A percentile compares a stretch with the other conserved stretches of the same genome.
Evolutionary conservation across 2,329 filamentous ascomycete species (phyloP).

Genomic region (Fusarium guadeloupense): DNA sequence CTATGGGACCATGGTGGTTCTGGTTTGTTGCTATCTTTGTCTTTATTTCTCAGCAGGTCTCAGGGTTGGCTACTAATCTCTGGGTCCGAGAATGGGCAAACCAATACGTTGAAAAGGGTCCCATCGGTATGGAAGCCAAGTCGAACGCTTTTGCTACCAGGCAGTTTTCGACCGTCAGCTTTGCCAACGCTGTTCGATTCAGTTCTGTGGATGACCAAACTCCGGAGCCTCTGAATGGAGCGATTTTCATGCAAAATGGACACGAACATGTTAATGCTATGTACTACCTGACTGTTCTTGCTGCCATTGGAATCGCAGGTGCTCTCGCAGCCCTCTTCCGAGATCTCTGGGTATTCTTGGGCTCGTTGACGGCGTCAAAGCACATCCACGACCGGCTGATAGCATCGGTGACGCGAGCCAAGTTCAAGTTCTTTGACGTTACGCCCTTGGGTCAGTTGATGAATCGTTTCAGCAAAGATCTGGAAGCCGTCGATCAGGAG

Average conservation of each 20-base stretch:
- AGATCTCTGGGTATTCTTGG: conserved; percentile 90
- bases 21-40: conserved; percentile 80
- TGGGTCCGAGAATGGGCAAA: conserved; percentile 98
- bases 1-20: conserved; percentile 98
- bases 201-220: conserved; percentile 41
- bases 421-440: conserved; percentile 97
- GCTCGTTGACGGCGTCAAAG: conserved; percentile 87
- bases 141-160: conserved; percentile 40
- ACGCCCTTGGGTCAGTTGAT: conserved; percentile 96
- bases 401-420: conserved; percentile 81
- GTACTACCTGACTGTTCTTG: conserved; percentile 88
- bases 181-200: conserved; percentile 52
- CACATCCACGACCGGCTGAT: conserved; percentile 84
- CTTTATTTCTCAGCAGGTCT: conserved; percentile 84
- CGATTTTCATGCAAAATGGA: not conserved
- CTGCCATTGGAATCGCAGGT: conserved; percentile 78
- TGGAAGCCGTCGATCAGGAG: conserved; percentile 95
- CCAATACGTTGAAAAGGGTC: conserved; percentile 69
- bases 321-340: conserved; percentile 83
- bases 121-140: conserved; percentile 28
- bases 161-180: conserved; percentile 44
- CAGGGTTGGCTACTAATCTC: conserved; percentile 86
- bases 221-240: conserved; percentile 2
- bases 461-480: conserved; percentile 98
- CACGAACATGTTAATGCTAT: conserved; percentile 72